Percentiles rank a stretch among this genome's conserved stretches.
phyloP scores from a whole-genome alignment of 345 rosid species.

The Isatis tinctoria region DNA sequence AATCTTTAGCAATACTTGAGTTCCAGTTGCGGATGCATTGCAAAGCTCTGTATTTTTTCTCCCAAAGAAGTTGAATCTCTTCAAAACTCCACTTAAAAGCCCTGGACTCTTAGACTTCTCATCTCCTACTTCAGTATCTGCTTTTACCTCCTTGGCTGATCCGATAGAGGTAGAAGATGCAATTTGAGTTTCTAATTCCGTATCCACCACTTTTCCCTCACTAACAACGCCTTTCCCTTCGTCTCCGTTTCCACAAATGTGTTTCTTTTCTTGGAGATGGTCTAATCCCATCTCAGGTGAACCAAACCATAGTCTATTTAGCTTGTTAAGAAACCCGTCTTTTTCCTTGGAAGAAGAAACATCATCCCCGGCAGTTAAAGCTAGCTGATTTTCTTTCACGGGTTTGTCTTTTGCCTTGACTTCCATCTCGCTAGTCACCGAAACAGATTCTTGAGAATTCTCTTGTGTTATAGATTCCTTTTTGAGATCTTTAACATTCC shows the following conservation, averaged over 20 bases:
- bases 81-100: slow-evolving; percentile 34
- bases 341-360: slow-evolving; percentile 2
- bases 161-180: slow-evolving; percentile 18
- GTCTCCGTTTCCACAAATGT: slow-evolving; percentile 15
- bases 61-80: slow-evolving; percentile 36
- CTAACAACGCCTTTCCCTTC: slow-evolving; percentile 12
- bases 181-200: slow-evolving; percentile 1
- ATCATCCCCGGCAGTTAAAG: slow-evolving; percentile 24
- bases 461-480: slow-evolving; percentile 7
- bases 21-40: slow-evolving; percentile 32
- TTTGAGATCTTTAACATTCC: slow-evolving; percentile 23
- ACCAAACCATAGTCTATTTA: slow-evolving; percentile 46
- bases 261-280: slow-evolving; percentile 5
- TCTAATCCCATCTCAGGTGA: slow-evolving; percentile 22
- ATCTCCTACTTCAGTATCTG: slow-evolving; percentile 15
- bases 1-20: slow-evolving; percentile 34
- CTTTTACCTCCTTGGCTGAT: slow-evolving; percentile 28
- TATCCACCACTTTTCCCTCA: slow-evolving; percentile 21
- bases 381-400: not conserved
- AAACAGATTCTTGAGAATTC: slow-evolving; percentile 24
- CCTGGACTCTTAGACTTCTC: slow-evolving; percentile 26
- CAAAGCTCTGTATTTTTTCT: slow-evolving; percentile 18
- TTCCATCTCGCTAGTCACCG: slow-evolving; percentile 13
- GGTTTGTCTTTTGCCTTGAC: slow-evolving; percentile 4
- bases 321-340: slow-evolving; percentile 32